Percentiles rank a stretch among this genome's conserved stretches.
Conservation (phyloP, 75 land plant genomes). For the Isoetes taiwanensis region DNA sequence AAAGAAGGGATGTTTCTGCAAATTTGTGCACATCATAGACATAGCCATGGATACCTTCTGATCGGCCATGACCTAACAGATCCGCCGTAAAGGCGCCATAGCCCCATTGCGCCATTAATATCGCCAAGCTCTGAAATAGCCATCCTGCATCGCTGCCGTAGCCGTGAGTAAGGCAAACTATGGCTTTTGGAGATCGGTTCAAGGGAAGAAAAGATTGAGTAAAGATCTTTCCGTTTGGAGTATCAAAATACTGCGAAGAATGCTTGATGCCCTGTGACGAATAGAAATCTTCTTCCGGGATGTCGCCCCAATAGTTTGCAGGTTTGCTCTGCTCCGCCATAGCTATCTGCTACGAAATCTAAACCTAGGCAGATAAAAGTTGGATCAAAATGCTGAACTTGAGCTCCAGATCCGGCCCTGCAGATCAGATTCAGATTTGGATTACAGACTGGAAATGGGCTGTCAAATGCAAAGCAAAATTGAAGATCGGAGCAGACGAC, state of each 20-base stretch:
- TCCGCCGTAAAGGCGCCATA: constrained; percentile 79
- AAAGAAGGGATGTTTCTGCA: constrained; percentile 47
- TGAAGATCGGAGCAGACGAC: too few relatives aligned
- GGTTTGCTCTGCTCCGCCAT: too few relatives aligned
- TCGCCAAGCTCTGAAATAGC: constrained; percentile 74
- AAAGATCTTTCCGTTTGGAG: constrained; percentile 64
- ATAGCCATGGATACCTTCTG: constrained; percentile 72
- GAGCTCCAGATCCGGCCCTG: too few relatives aligned
- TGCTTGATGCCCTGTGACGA: constrained; percentile 51
- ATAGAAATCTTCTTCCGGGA: constrained; percentile 69
- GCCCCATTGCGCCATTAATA: constrained; percentile 56
- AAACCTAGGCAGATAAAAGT: too few relatives aligned
- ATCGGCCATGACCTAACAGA: constrained; percentile 79
- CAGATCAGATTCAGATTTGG: too few relatives aligned
- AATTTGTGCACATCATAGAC: constrained; percentile 47
- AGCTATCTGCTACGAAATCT: too few relatives aligned
- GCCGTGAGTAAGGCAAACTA: constrained; percentile 77
- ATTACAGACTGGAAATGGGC: too few relatives aligned
- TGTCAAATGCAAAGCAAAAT: too few relatives aligned
- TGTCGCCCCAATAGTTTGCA: constrained; percentile 75
- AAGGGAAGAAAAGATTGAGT: constrained; percentile 59
- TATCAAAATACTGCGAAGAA: constrained; percentile 37
- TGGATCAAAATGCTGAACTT: too few relatives aligned
- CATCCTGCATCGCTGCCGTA: constrained; percentile 87
- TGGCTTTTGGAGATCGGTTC: constrained; percentile 32